Evolutionary conservation across 495 filamentous ascomycete species (phyloP).

Genomic region (Xylaria flabelliformis): DNA sequence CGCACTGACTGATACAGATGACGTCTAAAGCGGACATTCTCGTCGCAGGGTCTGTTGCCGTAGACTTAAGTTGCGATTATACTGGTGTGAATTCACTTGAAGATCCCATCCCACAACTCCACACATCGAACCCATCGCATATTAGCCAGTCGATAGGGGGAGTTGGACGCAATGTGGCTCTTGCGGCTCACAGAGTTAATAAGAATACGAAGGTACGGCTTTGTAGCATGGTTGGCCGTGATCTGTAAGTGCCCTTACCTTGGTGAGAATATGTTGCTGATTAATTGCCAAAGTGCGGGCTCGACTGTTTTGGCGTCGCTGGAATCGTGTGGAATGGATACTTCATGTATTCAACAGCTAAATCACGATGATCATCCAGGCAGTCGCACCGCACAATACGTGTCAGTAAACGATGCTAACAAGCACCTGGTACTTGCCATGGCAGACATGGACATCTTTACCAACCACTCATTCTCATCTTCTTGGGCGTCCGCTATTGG

Average conservation of each 20-base stretch:
- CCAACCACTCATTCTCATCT: constrained; percentile 53
- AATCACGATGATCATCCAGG: constrained; percentile 53
- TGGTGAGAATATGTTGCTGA: neutral
- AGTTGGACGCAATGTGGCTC: constrained; percentile 92
- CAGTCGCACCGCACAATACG: constrained; percentile 82
- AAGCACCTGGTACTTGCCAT: constrained; percentile 86
- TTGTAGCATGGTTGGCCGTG: constrained; percentile 78
- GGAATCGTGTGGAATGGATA: constrained; percentile 65
- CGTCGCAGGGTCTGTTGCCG: constrained; percentile 86
- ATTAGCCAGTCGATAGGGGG: constrained; percentile 87
- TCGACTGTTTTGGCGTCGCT: constrained; percentile 70
- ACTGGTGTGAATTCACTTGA: constrained; percentile 48
- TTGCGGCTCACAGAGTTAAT: constrained; percentile 68
- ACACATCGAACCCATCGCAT: constrained; percentile 85
- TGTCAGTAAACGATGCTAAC: constrained; percentile 82
- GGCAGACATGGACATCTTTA: constrained; percentile 92
- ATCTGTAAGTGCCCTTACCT: constrained; percentile 55
- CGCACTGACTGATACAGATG: constrained; percentile 34
- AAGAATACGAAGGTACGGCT: constrained; percentile 60
- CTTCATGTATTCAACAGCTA: constrained; percentile 64
- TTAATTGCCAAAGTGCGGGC: constrained; percentile 58
- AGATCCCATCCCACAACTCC: constrained; percentile 57
- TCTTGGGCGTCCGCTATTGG: constrained; percentile 67
- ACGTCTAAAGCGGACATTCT: constrained; percentile 64
- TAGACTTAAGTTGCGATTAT: constrained; percentile 87